Percentiles rank a stretch among this genome's conserved stretches.
phyloP scores from a whole-genome alignment of 495 filamentous ascomycete genomes.

The Tuber melanosporum region DNA sequence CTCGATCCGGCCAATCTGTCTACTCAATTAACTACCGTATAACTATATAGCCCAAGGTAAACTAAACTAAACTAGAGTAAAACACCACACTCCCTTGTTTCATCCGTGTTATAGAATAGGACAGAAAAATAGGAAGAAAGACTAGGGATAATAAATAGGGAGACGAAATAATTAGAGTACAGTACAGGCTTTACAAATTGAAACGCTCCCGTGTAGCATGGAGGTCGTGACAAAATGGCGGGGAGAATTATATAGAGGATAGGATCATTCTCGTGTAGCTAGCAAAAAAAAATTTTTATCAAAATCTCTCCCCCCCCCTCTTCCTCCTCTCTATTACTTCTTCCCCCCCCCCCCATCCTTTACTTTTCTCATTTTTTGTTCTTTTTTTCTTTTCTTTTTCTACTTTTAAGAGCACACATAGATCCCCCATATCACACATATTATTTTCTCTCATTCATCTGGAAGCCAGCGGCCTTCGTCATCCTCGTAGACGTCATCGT shows the following conservation, averaged over 20 bases:
- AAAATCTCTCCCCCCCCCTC: background rate
- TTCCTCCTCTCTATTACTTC: background rate
- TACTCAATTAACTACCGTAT: background rate
- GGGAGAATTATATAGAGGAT: background rate
- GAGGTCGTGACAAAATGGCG: background rate
- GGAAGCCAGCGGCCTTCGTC: constrained; percentile 1
- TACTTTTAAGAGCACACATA: background rate
- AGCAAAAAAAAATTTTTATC: background rate
- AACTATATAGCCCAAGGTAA: background rate
- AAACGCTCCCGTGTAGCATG: background rate
- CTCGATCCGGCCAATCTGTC: background rate
- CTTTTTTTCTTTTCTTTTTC: background rate
- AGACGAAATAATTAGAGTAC: background rate
- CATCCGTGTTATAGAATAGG: background rate
- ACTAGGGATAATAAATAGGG: background rate
- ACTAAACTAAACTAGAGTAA: background rate
- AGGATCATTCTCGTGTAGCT: background rate
- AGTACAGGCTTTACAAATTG: background rate
- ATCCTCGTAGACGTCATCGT: constrained; percentile 11
- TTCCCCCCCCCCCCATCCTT: background rate
- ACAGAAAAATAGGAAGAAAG: background rate
- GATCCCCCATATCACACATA: background rate
- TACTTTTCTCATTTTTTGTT: background rate
- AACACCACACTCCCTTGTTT: background rate
- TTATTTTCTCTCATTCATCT: background rate